Conservation (phyloP, 2,329 filamentous ascomycete species). For the Bipolaris oryzae region DNA sequence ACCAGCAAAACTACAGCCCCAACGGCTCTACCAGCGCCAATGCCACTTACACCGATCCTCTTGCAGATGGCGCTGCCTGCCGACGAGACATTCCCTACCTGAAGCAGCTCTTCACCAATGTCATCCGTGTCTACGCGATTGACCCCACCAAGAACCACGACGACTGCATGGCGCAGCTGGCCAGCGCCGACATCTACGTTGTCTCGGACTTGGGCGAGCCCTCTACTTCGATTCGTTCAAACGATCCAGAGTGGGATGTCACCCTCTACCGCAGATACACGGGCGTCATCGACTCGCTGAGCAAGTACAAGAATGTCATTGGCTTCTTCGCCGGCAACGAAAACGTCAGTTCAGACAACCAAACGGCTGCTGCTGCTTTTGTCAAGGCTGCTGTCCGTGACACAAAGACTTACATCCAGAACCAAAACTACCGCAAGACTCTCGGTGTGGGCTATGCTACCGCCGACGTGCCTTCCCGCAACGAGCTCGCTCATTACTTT, state of each 20-base stretch:
- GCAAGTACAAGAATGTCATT: constrained; percentile 85
- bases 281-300: constrained; percentile 77
- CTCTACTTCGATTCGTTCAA: constrained; percentile 77
- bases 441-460: constrained; percentile 94
- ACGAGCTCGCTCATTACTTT: constrained; percentile 87
- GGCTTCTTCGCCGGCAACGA: constrained; percentile 99
- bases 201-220: constrained; percentile 74
- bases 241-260: constrained; percentile 78
- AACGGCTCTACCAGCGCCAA: constrained; percentile 37
- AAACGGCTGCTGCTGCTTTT: constrained; percentile 87
- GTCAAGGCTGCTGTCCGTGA: constrained; percentile 98
- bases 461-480: constrained; percentile 87
- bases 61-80: constrained; percentile 74
- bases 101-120: constrained; percentile 78
- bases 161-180: constrained; percentile 82
- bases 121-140: constrained; percentile 91
- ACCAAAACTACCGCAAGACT: constrained; percentile 69
- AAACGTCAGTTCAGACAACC: constrained; percentile 84
- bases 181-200: constrained; percentile 90
- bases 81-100: constrained; percentile 85
- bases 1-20: constrained; percentile 67
- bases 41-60: constrained; percentile 76
- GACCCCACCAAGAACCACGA: constrained; percentile 79
- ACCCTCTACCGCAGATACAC: constrained; percentile 82
- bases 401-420: constrained; percentile 88